These are phyloP conservation scores for Tolypocladium nubicola DNA, from an alignment of 2,329 filamentous ascomycete genomes.

Conservation along the genomic window DNA sequence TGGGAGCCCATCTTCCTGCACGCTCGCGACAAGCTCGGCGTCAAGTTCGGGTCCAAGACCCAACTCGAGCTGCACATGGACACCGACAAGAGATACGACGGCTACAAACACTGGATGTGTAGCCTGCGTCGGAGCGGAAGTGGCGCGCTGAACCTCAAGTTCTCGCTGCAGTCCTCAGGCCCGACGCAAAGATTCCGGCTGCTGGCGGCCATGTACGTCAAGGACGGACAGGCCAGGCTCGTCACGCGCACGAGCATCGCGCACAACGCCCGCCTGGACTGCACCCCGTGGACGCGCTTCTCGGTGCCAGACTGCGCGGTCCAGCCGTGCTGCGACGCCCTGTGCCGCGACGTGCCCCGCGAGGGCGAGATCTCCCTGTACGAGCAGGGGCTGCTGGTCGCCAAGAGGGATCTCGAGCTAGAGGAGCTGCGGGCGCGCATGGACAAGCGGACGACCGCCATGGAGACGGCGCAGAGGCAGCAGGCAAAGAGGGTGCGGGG, in stretches of 20 bases:
- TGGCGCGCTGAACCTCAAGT: background rate
- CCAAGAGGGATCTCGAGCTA: background rate
- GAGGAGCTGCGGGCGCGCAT: background rate
- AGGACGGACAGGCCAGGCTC: background rate
- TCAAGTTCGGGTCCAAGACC: background rate
- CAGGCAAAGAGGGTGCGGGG: background rate
- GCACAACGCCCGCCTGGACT: background rate
- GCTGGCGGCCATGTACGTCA: background rate
- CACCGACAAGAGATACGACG: background rate
- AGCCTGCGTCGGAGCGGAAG: background rate
- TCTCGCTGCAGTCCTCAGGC: background rate
- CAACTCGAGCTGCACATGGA: background rate
- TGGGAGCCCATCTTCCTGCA: background rate
- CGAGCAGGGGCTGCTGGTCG: background rate
- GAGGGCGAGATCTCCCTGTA: background rate
- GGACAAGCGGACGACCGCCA: background rate
- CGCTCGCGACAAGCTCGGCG: background rate
- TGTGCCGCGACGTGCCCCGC: background rate
- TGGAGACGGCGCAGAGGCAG: background rate
- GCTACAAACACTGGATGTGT: background rate
- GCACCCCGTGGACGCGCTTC: background rate
- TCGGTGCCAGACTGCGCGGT: background rate
- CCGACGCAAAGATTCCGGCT: background rate
- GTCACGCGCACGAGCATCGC: background rate
- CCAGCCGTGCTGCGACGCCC: background rate